These are phyloP conservation scores for Limnanthes douglasii DNA, from an alignment of 345 rosid species.

Conservation along the genomic window DNA sequence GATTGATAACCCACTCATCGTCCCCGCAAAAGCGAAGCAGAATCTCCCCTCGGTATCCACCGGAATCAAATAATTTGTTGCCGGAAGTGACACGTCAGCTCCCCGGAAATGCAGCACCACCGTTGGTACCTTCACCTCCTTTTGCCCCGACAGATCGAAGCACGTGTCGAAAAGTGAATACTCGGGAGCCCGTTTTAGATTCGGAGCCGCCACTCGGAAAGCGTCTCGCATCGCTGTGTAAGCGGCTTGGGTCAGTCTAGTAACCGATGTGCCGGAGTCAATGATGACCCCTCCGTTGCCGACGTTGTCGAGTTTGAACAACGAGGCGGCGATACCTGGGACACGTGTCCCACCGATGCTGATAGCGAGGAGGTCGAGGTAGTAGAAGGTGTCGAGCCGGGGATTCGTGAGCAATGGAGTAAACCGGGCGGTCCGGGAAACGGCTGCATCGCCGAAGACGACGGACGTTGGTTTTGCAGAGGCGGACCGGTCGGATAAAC, in stretches of 20 bases:
- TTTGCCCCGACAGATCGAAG: constrained; percentile 49
- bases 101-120: constrained; percentile 57
- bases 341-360: constrained; percentile 87
- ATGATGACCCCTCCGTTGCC: constrained; percentile 91
- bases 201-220: constrained; percentile 34
- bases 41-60: constrained; percentile 59
- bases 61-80: constrained; percentile 78
- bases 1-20: constrained; percentile 70
- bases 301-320: constrained; percentile 51
- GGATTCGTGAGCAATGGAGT: constrained; percentile 71
- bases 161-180: constrained; percentile 73
- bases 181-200: constrained; percentile 32
- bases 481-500: constrained; percentile 78
- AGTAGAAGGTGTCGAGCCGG: constrained; percentile 86
- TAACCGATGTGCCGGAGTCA: constrained; percentile 82
- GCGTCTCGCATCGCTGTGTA: constrained; percentile 50
- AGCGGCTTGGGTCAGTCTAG: constrained; percentile 64
- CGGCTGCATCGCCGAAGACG: constrained; percentile 64
- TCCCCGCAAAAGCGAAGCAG: constrained; percentile 95
- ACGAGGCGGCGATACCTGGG: constrained; percentile 41
- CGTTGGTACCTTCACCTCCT: constrained; percentile 66
- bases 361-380: constrained; percentile 65
- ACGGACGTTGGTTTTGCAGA: constrained; percentile 67
- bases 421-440: constrained; percentile 56
- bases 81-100: constrained; percentile 69